Conservation (phyloP, 805 yeast genomes). For the Wickerhamomyces chaumierensis region DNA sequence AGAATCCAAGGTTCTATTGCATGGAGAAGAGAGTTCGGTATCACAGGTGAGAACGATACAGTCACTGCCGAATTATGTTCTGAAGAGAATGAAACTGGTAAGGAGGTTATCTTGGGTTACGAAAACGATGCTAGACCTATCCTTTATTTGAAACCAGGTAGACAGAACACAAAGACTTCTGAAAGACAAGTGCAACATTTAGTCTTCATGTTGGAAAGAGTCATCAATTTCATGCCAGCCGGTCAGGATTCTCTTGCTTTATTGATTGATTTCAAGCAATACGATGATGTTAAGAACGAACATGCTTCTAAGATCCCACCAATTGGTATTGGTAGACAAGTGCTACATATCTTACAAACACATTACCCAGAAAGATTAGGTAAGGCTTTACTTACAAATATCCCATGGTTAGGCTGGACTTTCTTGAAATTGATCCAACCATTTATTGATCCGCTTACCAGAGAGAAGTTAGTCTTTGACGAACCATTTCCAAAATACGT, state of each 20-base stretch:
- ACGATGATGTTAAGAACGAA: constrained; percentile 36
- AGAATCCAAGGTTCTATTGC: constrained; percentile 70
- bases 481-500: constrained; percentile 81
- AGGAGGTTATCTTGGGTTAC: constrained; percentile 82
- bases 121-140: constrained; percentile 90
- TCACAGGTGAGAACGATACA: constrained; percentile 39
- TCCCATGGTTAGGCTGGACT: constrained; percentile 91
- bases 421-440: constrained; percentile 88
- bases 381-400: constrained; percentile 80
- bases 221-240: constrained; percentile 88
- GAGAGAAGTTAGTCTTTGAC: constrained; percentile 86
- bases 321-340: constrained; percentile 79
- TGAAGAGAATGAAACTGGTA: constrained; percentile 81
- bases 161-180: constrained; percentile 88
- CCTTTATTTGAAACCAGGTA: constrained; percentile 82
- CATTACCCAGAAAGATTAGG: constrained; percentile 98
- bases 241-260: constrained; percentile 93
- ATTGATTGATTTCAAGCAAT: constrained; percentile 83
- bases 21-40: constrained; percentile 94
- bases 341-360: constrained; percentile 83
- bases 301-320: constrained; percentile 71
- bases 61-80: constrained; percentile 44
- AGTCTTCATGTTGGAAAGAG: constrained; percentile 86
- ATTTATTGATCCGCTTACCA: constrained; percentile 89
- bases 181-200: constrained; percentile 92